phyloP scores from a whole-genome alignment of 495 filamentous ascomycete species.

The Hypoxylon perforatum region DNA sequence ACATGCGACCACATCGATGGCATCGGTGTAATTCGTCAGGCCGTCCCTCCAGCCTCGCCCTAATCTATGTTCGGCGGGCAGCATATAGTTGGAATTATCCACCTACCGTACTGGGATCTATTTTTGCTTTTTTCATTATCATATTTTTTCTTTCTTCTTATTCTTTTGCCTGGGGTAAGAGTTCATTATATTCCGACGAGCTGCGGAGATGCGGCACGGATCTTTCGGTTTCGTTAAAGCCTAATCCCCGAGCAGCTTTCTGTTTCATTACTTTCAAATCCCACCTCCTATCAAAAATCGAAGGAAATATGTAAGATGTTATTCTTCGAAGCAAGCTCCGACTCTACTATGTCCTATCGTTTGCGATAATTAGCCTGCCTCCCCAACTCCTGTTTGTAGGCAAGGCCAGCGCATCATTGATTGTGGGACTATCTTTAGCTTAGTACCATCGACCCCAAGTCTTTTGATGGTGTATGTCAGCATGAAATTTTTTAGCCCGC shows the following conservation, averaged over 20 bases:
- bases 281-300: background rate
- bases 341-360: background rate
- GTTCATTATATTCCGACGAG: background rate
- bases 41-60: slow-evolving; percentile 14
- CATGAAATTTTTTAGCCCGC: slow-evolving; percentile 21
- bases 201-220: slow-evolving; percentile 7
- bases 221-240: slow-evolving; percentile 16
- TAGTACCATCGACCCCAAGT: slow-evolving; percentile 24
- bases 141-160: slow-evolving; percentile 6
- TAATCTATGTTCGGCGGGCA: slow-evolving; percentile 17
- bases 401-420: slow-evolving; percentile 10
- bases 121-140: slow-evolving; percentile 25
- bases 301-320: background rate
- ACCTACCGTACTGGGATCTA: slow-evolving; percentile 20
- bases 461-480: slow-evolving; percentile 18
- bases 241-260: background rate
- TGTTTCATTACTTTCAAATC: background rate
- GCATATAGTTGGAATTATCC: slow-evolving; percentile 30
- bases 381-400: slow-evolving; percentile 3
- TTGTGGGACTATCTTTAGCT: slow-evolving; percentile 28
- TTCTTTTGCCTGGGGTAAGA: background rate
- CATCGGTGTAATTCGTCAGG: slow-evolving; percentile 27
- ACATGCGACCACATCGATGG: slow-evolving; percentile 2
- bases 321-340: background rate
- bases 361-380: background rate